Percentiles rank a stretch among this genome's conserved stretches.
phyloP scores from a whole-genome alignment of 2,329 filamentous ascomycete species.

The Colletotrichum sp. region DNA sequence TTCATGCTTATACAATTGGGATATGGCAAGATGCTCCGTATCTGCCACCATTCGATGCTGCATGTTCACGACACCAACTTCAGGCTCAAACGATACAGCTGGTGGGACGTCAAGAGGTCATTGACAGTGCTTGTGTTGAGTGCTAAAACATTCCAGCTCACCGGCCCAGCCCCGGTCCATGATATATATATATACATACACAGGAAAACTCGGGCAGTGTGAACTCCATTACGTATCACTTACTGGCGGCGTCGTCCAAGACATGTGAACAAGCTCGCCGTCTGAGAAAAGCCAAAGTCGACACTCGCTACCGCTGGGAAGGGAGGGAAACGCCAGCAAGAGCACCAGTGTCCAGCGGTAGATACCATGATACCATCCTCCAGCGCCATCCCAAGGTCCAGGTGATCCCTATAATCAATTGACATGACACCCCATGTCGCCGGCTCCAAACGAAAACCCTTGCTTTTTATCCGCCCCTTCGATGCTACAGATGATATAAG shows the following conservation, averaged over 20 bases:
- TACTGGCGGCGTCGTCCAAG: neutral
- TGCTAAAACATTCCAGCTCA: neutral
- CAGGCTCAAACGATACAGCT: neutral
- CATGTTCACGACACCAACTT: neutral
- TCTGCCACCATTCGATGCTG: neutral
- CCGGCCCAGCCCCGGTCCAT: neutral
- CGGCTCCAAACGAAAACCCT: constrained; percentile 7
- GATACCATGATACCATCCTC: neutral
- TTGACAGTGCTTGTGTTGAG: neutral
- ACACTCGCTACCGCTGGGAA: neutral
- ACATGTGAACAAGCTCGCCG: neutral
- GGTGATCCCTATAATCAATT: constrained; percentile 7
- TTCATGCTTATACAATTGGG: neutral
- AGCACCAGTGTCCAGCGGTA: neutral
- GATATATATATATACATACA: neutral
- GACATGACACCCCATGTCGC: neutral
- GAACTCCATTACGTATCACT: neutral
- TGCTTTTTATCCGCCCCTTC: constrained; percentile 10
- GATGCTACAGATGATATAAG: constrained; percentile 13
- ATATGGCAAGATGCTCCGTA: neutral
- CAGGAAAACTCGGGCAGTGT: neutral
- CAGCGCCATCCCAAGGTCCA: constrained; percentile 4
- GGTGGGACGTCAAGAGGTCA: neutral
- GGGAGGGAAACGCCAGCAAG: neutral
- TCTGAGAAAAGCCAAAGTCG: neutral